These are phyloP conservation scores for Cladosporium sp. DNA, from an alignment of 2,329 filamentous ascomycete genomes.

Conservation along the genomic window DNA sequence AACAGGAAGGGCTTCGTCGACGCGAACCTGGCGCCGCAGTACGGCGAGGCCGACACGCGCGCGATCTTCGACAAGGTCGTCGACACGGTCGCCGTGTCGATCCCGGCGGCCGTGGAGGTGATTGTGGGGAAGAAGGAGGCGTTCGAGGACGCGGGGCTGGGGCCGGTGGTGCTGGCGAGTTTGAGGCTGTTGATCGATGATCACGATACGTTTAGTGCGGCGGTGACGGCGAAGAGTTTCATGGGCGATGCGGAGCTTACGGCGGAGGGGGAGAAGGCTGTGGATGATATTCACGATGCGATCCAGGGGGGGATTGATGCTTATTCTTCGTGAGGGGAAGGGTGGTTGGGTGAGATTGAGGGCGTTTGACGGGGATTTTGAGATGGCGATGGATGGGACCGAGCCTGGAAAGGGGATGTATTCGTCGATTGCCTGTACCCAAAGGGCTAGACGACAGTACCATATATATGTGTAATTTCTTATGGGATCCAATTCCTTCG, in stretches of 20 bases:
- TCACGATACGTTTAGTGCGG: conserved; percentile 22
- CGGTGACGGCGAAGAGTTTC: conserved; percentile 16
- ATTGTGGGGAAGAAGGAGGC: conserved; percentile 21
- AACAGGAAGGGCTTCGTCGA: conserved; percentile 22
- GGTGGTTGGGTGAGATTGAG: too few species aligned
- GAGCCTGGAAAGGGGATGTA: too few species aligned
- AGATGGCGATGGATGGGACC: too few species aligned
- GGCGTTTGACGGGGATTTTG: too few species aligned
- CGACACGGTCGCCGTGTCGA: conserved; percentile 22
- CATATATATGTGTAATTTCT: too few species aligned
- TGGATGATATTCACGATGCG: conserved; percentile 15
- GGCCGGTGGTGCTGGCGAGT: conserved; percentile 19
- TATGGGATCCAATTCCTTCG: too few species aligned
- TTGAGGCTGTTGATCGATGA: conserved; percentile 22
- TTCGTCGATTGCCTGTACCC: too few species aligned
- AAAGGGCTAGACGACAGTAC: too few species aligned
- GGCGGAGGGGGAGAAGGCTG: conserved; percentile 10
- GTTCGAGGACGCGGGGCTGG: conserved; percentile 21
- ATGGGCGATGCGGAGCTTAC: neutral
- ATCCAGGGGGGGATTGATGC: conserved; percentile 15
- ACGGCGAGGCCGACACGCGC: conserved; percentile 20
- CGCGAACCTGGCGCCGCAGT: conserved; percentile 16
- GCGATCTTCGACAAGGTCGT: conserved; percentile 20
- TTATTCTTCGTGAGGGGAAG: conserved; percentile 10
- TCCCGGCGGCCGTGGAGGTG: conserved; percentile 16